Base-by-base conservation (phyloP, 257 asterid genomes). In the Nicotiana obtusifolia region DNA sequence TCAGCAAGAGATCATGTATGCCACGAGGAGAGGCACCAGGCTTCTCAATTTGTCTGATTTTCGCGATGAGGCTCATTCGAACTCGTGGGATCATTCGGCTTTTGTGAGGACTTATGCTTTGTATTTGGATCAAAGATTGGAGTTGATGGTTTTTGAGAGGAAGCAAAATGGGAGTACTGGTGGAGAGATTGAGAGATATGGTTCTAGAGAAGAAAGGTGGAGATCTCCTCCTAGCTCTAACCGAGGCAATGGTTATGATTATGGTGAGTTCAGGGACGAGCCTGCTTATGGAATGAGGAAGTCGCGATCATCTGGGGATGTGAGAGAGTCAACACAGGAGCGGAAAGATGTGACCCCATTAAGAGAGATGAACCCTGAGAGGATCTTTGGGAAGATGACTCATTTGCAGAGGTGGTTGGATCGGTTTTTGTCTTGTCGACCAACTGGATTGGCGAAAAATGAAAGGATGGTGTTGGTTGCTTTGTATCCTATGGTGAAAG, bases 391-490 rank as follows among this genome's bases (percentile, higher is more conserved):
- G 76, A 93, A 87, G 91, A 91, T 93, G 97, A 85, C 89, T 9
- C 97, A 90, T 88, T 85, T 93, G 71, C 97, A 93, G 92, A 89
- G 93, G 89, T 87, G 91, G 75, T 75, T 93, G 89, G 96, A 90
- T 83, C 88, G 94, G 68, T 89, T 93, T 79, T 81, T 91, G 86
- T 87, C 92, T 4, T 93, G 94, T 81, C 85, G 94, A 33, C 96
- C 97, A 0, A 89, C 91, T 1, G 96, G 96, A 15, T 68, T 90
- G 84, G 94, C 97, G 0, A 93, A 90, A 90, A 89, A 84, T 10
- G 94, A 91, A 90, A 90, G 96, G 87, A 91, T 93, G 96, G 61
- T 93, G 57, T 81, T 93, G 86, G 96, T 90, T 76, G 96, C 97
- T 1, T 41, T 93, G 84, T 91, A 91, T 77, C 81, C 91, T 20